Percentiles rank a stretch among this genome's conserved stretches.
Evolutionary conservation across 2,329 filamentous ascomycete species (phyloP).

Genomic region (Diplodia intermedia): DNA sequence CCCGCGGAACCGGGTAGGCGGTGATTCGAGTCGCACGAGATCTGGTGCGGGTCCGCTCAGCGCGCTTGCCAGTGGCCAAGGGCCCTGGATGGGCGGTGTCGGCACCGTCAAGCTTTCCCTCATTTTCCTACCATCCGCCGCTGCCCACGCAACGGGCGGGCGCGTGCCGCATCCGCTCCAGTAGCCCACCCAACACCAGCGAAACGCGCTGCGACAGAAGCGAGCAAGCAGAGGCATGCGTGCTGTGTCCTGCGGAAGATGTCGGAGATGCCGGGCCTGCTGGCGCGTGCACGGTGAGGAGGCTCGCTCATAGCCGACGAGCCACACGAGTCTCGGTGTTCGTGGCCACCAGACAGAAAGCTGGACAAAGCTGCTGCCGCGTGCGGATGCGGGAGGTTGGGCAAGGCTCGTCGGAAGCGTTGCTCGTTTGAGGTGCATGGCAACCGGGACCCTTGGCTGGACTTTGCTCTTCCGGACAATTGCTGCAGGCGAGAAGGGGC

Average conservation of each 20-base stretch:
- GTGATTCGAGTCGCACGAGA: slow-evolving; percentile 29
- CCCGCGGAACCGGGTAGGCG: slow-evolving; percentile 29
- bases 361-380: slow-evolving; percentile 15
- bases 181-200: slow-evolving; percentile 2
- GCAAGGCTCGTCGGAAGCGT: slow-evolving; percentile 27
- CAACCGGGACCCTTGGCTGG: slow-evolving; percentile 25
- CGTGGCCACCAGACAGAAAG: not conserved
- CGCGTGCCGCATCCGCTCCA: slow-evolving; percentile 10
- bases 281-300: slow-evolving; percentile 3
- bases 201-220: slow-evolving; percentile 22
- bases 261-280: slow-evolving; percentile 19
- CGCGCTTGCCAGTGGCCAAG: not conserved
- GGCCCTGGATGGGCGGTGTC: slow-evolving; percentile 26
- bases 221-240: slow-evolving; percentile 3
- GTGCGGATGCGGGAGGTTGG: slow-evolving; percentile 23
- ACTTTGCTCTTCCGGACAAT: slow-evolving; percentile 26
- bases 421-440: slow-evolving; percentile 19
- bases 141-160: not conserved
- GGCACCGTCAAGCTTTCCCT: slow-evolving; percentile 20
- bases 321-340: slow-evolving; percentile 4
- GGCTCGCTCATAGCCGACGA: slow-evolving; percentile 17
- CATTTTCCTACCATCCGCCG: not conserved
- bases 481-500: slow-evolving; percentile 30
- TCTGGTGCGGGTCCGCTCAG: slow-evolving; percentile 27
- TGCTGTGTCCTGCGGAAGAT: not conserved